A percentile compares a stretch with the other conserved stretches of the same genome.
These are phyloP conservation scores for Coemansia sp. DNA, from an alignment of 371 early-diverging fungal species.

Conservation along the genomic window DNA sequence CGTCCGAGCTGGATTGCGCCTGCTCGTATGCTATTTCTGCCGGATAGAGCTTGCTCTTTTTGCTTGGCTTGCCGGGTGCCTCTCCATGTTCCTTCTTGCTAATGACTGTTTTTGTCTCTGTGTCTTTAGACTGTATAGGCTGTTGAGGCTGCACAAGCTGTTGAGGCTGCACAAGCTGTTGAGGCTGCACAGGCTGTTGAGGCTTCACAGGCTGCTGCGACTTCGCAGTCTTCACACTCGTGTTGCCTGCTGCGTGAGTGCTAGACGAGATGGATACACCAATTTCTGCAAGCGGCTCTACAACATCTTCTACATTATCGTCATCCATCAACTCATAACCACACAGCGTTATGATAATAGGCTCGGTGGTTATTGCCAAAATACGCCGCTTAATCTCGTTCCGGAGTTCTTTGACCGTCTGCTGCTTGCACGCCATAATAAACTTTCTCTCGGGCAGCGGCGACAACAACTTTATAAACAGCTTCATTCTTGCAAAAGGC, in stretches of 20 bases:
- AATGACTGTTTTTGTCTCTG: neutral
- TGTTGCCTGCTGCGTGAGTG: neutral
- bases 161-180: too few species aligned
- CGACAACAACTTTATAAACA: slow-evolving; percentile 17
- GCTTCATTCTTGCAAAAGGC: slow-evolving; percentile 5
- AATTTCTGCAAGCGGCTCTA: neutral
- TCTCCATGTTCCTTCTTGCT: slow-evolving; percentile 12
- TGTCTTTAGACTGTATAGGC: neutral
- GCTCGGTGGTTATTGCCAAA: slow-evolving; percentile 6
- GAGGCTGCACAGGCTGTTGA: too few species aligned
- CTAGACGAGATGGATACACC: neutral
- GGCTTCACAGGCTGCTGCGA: too few species aligned
- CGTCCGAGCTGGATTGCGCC: neutral
- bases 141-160: neutral
- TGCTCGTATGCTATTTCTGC: slow-evolving; percentile 5
- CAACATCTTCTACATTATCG: slow-evolving; percentile 23
- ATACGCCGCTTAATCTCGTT: slow-evolving; percentile 37
- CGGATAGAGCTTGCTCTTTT: neutral
- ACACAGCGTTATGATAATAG: slow-evolving; percentile 8
- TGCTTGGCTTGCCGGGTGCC: neutral
- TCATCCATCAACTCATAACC: slow-evolving; percentile 48
- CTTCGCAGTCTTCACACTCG: too few species aligned
- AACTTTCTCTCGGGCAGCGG: slow-evolving; percentile 34
- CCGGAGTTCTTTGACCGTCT: slow-evolving; percentile 32
- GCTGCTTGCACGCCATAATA: slow-evolving; percentile 28